Conservation (phyloP, 2,329 filamentous ascomycete species). For the Cercospora sp. region DNA sequence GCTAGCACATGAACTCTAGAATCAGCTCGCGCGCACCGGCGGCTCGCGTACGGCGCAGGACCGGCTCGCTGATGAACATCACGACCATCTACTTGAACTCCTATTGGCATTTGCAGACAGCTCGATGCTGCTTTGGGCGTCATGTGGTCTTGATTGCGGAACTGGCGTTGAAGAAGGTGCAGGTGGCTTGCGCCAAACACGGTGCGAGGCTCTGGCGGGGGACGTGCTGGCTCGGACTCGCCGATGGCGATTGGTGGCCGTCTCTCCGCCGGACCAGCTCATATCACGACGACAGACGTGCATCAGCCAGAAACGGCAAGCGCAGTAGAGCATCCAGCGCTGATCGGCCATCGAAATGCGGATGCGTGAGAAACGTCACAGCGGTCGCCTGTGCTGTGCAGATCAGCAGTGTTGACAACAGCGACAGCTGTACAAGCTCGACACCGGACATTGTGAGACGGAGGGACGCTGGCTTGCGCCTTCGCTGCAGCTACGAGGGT, state of each 20-base stretch:
- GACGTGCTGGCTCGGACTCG: not conserved
- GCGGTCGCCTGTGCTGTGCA: not conserved
- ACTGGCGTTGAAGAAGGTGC: not conserved
- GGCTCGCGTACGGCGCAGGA: not conserved
- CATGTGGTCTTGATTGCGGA: not conserved
- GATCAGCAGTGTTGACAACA: not conserved
- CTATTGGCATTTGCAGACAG: not conserved
- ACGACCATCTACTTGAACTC: not conserved
- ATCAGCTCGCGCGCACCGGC: not conserved
- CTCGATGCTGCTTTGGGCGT: not conserved
- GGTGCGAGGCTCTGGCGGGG: not conserved
- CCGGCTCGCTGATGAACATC: constrained; percentile 1
- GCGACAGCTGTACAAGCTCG: not conserved
- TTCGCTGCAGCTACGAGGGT: not conserved
- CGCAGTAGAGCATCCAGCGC: not conserved
- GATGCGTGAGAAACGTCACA: not conserved
- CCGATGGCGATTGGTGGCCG: not conserved
- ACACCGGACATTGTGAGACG: not conserved
- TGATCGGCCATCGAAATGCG: not conserved
- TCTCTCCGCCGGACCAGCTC: not conserved
- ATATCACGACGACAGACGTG: not conserved
- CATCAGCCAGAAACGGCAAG: constrained; percentile 1
- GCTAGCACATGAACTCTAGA: constrained; percentile 1
- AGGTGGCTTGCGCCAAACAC: constrained; percentile 11
- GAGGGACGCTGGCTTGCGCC: not conserved